Evolutionary conservation across 345 rosid species (phyloP).

Genomic region (Mangifera indica): DNA sequence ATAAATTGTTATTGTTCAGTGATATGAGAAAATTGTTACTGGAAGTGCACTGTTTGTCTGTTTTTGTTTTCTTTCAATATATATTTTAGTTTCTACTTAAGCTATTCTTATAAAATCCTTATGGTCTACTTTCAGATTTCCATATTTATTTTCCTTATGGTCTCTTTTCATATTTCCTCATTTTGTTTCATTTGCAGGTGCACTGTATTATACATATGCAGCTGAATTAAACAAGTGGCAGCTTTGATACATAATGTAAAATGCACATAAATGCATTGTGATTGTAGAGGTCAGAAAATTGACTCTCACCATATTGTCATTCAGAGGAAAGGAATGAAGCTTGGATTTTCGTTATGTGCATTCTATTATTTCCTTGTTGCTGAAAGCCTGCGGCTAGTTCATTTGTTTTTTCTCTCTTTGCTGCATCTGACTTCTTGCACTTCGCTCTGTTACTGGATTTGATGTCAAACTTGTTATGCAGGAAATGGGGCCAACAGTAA

Average conservation of each 20-base stretch:
- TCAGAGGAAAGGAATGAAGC: background rate
- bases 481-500: constrained; percentile 27
- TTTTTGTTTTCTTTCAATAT: background rate
- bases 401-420: background rate
- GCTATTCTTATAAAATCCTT: background rate
- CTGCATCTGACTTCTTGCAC: too few species aligned
- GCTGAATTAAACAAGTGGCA: background rate
- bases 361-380: background rate
- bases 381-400: background rate
- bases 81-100: background rate
- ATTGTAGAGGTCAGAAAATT: background rate
- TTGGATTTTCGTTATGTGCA: background rate
- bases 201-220: background rate
- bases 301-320: constrained; percentile 3
- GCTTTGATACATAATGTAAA: background rate
- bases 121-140: background rate
- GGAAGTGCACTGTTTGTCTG: background rate
- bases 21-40: background rate
- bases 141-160: background rate
- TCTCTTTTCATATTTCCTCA: background rate
- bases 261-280: background rate
- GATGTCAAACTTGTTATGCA: constrained; percentile 4
- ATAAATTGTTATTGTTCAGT: background rate
- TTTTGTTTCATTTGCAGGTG: constrained; percentile 1
- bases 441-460: background rate